Evolutionary conservation across 805 yeast species (phyloP).

Genomic region (Candida tallmaniae): DNA sequence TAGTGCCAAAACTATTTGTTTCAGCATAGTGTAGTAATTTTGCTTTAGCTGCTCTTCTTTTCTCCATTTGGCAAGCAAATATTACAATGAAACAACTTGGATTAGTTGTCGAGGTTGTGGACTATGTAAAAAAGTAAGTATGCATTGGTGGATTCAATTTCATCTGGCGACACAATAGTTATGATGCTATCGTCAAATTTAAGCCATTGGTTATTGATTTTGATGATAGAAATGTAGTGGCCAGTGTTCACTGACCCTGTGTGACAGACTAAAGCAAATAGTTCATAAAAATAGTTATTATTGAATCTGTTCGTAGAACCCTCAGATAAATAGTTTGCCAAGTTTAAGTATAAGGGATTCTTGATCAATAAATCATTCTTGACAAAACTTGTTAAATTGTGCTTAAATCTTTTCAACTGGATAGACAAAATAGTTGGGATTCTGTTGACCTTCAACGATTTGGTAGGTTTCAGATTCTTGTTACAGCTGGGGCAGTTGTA

Average conservation of each 20-base stretch:
- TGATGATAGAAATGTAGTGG: constrained; percentile 80
- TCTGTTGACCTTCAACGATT: constrained; percentile 62
- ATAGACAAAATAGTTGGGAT: constrained; percentile 77
- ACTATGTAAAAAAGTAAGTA: constrained; percentile 71
- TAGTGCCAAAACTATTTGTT: too few species aligned
- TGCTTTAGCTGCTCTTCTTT: too few species aligned
- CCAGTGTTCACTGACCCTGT: constrained; percentile 94
- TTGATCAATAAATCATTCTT: constrained; percentile 74
- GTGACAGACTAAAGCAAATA: constrained; percentile 84
- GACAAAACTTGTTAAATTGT: constrained; percentile 41
- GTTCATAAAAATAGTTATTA: constrained; percentile 55
- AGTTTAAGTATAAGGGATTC: constrained; percentile 69
- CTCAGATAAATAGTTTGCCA: constrained; percentile 54
- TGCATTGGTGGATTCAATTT: constrained; percentile 69
- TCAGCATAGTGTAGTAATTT: too few species aligned
- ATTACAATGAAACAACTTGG: too few species aligned
- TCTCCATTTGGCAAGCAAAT: too few species aligned
- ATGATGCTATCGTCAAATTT: constrained; percentile 88
- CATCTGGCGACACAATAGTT: constrained; percentile 56
- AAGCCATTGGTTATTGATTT: constrained; percentile 78
- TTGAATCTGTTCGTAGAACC: constrained; percentile 17
- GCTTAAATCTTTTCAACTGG: constrained; percentile 80
- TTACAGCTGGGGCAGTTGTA: constrained; percentile 70
- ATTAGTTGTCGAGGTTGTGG: too few species aligned
- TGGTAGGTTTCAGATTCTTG: constrained; percentile 54